A percentile compares a stretch with the other conserved stretches of the same genome.
Evolutionary conservation across 371 early-diverging fungal genomes (phyloP).

Genomic region (Rhizopus arrhizus): DNA sequence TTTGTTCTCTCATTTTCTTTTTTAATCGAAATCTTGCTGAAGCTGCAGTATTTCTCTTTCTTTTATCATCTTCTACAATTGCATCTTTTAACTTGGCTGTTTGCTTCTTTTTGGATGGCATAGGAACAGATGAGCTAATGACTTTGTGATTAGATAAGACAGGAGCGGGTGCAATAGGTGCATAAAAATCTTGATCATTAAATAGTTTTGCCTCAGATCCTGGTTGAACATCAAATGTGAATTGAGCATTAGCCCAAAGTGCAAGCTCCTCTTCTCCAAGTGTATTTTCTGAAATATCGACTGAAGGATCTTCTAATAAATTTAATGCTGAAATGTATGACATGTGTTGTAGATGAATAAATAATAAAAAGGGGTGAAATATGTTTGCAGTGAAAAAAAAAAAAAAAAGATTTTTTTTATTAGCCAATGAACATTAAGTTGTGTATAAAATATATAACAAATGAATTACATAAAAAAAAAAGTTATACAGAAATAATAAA

Average conservation of each 20-base stretch:
- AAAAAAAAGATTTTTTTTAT: no score
- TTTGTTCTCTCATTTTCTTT: slow-evolving; percentile 84
- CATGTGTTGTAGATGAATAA: slow-evolving; percentile 26
- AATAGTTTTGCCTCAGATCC: slow-evolving; percentile 33
- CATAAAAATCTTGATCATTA: slow-evolving; percentile 13
- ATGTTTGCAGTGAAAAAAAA: background rate
- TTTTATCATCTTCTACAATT: slow-evolving; percentile 73
- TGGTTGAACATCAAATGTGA: slow-evolving; percentile 54
- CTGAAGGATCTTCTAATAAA: slow-evolving; percentile 25
- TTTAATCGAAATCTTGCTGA: slow-evolving; percentile 91
- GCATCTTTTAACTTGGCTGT: background rate
- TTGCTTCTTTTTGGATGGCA: slow-evolving; percentile 9
- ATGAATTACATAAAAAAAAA: background rate
- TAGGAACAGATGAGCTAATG: background rate
- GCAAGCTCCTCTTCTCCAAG: slow-evolving; percentile 35
- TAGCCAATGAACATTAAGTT: no score
- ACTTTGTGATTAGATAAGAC: background rate
- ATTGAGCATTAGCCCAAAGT: slow-evolving; percentile 58
- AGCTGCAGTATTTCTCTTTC: slow-evolving; percentile 90
- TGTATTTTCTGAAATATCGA: slow-evolving; percentile 26
- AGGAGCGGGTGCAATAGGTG: slow-evolving; percentile 26
- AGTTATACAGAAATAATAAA: no score
- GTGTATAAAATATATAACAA: background rate
- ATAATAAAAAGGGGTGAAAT: background rate
- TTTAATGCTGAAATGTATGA: slow-evolving; percentile 37